A percentile compares a stretch with the other conserved stretches of the same genome.
These are phyloP conservation scores for Ocimum tenuiflorum DNA, from an alignment of 257 asterid species.

Conservation along the genomic window DNA sequence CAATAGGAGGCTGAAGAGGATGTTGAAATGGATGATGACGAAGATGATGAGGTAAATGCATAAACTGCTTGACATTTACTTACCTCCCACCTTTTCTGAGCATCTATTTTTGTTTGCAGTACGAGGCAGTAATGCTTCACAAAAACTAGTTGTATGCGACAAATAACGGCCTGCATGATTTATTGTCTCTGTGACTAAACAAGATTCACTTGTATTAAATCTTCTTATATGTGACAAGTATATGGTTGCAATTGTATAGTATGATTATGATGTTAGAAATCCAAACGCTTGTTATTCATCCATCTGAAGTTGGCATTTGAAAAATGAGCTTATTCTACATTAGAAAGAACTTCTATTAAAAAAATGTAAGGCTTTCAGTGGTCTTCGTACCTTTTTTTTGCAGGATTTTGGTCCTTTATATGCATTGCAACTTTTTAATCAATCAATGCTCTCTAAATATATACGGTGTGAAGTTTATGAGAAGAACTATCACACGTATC, in stretches of 20 bases:
- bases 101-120: neutral
- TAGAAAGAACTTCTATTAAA: too few relatives aligned
- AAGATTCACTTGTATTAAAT: too few relatives aligned
- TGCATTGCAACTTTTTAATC: neutral
- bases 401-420: neutral
- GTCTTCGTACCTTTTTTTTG: neutral
- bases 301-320: neutral
- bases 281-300: neutral
- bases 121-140: neutral
- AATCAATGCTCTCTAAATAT: neutral
- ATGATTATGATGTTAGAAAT: neutral
- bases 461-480: neutral
- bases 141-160: neutral
- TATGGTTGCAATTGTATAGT: neutral
- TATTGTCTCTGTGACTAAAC: too few relatives aligned
- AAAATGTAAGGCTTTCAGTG: neutral
- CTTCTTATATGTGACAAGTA: neutral
- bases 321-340: neutral
- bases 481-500: neutral
- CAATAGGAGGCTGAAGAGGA: constrained; percentile 57
- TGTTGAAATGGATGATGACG: constrained; percentile 38
- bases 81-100: neutral
- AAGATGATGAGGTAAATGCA: constrained; percentile 44
- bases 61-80: neutral
- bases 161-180: too few relatives aligned